Percentiles rank a stretch among this genome's conserved stretches.
Evolutionary conservation across 2,329 filamentous ascomycete genomes (phyloP).

Genomic region (Ploettnerulaceae sp.): DNA sequence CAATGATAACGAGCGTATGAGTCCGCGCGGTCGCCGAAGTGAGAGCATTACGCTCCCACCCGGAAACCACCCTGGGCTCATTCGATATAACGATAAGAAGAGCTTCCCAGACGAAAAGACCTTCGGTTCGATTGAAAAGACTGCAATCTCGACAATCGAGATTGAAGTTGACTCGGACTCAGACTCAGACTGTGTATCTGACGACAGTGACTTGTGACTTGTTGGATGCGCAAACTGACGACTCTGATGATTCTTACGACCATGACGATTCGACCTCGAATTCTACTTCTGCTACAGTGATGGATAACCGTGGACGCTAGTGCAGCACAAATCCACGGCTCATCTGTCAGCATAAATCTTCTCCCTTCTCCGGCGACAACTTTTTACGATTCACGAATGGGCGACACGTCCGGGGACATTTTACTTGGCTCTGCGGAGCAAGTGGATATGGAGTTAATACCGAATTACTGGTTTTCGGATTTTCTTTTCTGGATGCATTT

Average conservation of each 20-base stretch:
- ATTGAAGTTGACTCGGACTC: conserved; percentile 9
- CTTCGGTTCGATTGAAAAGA: not conserved
- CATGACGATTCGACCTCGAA: conserved; percentile 22
- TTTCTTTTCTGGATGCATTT: conserved; percentile 3
- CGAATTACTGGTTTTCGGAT: not conserved
- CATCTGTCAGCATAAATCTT: conserved; percentile 10
- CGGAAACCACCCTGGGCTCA: conserved; percentile 39
- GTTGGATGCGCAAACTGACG: not conserved
- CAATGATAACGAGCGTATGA: conserved; percentile 63
- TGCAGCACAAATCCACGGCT: conserved; percentile 32
- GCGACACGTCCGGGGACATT: not conserved
- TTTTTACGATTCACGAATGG: conserved; percentile 24
- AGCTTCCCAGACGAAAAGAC: conserved; percentile 9
- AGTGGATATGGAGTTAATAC: not conserved
- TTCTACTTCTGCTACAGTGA: conserved; percentile 15
- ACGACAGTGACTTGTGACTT: not conserved
- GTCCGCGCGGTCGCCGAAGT: conserved; percentile 30
- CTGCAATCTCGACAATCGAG: not conserved
- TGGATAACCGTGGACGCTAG: conserved; percentile 31
- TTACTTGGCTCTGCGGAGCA: not conserved
- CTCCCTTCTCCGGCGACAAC: conserved; percentile 18
- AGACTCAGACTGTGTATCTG: conserved; percentile 19
- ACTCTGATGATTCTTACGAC: conserved; percentile 23
- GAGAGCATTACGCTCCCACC: conserved; percentile 42
- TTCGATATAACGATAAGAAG: conserved; percentile 42